phyloP scores from a whole-genome alignment of 305 asterid species.

The Solanum hybrid region DNA sequence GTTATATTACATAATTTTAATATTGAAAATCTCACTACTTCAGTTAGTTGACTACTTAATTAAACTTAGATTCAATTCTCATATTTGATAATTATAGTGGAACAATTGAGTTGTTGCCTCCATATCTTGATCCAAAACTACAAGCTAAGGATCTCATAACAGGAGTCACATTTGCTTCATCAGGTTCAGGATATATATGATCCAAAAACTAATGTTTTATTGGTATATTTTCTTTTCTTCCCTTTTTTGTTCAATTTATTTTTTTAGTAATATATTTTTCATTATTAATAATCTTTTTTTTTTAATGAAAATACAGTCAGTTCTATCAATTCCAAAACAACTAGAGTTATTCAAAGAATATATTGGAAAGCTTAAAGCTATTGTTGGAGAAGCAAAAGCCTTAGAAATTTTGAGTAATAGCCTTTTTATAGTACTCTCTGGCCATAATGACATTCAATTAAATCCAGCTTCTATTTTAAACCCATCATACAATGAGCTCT shows the following conservation, averaged over 20 bases:
- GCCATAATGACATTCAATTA: constrained; percentile 11
- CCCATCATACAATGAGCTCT: too few species aligned
- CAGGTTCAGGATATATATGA: constrained; percentile 57
- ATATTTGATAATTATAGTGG: constrained; percentile 14
- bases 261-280: neutral
- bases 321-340: constrained; percentile 24
- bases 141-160: constrained; percentile 32
- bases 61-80: too few species aligned
- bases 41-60: too few species aligned
- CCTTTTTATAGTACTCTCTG: constrained; percentile 23
- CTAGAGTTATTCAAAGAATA: constrained; percentile 36
- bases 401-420: constrained; percentile 18
- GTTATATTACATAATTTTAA: too few species aligned
- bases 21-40: too few species aligned
- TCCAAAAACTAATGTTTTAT: constrained; percentile 41
- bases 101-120: constrained; percentile 39
- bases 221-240: constrained; percentile 18
- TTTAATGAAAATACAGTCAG: constrained; percentile 14
- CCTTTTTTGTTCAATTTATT: neutral
- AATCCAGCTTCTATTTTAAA: too few species aligned
- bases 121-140: constrained; percentile 44
- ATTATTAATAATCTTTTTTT: neutral
- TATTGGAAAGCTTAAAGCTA: constrained; percentile 18
- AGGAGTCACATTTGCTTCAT: constrained; percentile 75
- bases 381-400: constrained; percentile 24